A percentile compares a stretch with the other conserved stretches of the same genome.
These are phyloP conservation scores for Microbotryum saponariae DNA, from an alignment of 1,284 basidiomycete species.

Conservation along the genomic window DNA sequence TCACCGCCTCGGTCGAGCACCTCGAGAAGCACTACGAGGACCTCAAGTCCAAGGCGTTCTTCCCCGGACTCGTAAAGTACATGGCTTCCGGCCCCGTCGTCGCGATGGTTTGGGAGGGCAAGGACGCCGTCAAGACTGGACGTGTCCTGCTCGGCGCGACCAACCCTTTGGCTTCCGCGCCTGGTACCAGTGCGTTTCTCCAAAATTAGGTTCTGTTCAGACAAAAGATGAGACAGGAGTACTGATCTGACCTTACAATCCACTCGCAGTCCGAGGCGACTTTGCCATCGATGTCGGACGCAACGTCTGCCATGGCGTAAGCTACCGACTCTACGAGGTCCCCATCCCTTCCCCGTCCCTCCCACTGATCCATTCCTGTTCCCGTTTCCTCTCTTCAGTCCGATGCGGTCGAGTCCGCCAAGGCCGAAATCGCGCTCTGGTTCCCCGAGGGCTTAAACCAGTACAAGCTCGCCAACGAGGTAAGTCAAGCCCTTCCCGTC, in stretches of 20 bases:
- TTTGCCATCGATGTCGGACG: constrained; percentile 82
- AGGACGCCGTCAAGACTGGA: constrained; percentile 68
- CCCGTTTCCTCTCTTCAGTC: constrained; percentile 50
- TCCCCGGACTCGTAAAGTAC: constrained; percentile 86
- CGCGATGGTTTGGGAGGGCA: constrained; percentile 91
- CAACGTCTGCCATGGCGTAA: constrained; percentile 78
- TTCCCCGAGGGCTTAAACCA: constrained; percentile 41
- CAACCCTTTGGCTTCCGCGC: constrained; percentile 83
- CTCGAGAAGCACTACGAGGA: constrained; percentile 93
- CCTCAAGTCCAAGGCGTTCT: constrained; percentile 83
- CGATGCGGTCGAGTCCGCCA: constrained; percentile 46
- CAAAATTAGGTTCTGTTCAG: not conserved
- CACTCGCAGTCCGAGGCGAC: constrained; percentile 63
- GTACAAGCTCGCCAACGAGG: constrained; percentile 6
- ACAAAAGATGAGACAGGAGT: constrained; percentile 2
- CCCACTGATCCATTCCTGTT: not conserved
- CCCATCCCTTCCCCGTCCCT: constrained; percentile 54
- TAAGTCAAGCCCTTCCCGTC: not conserved
- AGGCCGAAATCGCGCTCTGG: constrained; percentile 84
- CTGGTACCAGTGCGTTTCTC: constrained; percentile 51
- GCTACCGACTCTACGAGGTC: not conserved
- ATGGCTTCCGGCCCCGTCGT: constrained; percentile 68
- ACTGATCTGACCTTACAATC: too few species aligned
- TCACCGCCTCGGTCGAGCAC: constrained; percentile 48
- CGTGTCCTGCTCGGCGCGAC: constrained; percentile 81